Evolutionary conservation across 306 rosid genomes (phyloP).

Genomic region (Malus domestica): DNA sequence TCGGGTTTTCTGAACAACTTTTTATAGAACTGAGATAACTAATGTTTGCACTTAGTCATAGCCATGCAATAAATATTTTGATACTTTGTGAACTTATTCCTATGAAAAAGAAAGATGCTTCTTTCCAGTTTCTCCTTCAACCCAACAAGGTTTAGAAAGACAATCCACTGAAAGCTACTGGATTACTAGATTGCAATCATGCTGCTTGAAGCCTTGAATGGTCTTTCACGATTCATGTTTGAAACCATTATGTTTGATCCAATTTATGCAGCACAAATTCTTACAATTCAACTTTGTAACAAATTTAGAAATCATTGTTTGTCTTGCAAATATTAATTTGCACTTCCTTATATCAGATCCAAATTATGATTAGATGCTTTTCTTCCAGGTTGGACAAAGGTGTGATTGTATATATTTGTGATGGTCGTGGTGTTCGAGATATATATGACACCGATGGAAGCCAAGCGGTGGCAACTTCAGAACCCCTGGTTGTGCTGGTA

Average conservation of each 20-base stretch:
- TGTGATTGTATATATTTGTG: slow-evolving; percentile 87
- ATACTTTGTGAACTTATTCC: background rate
- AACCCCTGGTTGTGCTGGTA: slow-evolving; percentile 93
- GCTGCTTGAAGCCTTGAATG: background rate
- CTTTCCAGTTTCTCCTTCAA: background rate
- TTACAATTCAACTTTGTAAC: background rate
- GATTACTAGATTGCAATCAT: background rate
- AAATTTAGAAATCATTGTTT: background rate
- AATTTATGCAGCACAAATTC: background rate
- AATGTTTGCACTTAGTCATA: background rate
- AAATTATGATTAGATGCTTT: slow-evolving; percentile 17
- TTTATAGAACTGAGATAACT: background rate
- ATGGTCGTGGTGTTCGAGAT: slow-evolving; percentile 85
- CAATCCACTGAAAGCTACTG: background rate
- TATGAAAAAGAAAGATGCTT: background rate
- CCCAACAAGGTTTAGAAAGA: background rate
- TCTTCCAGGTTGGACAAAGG: slow-evolving; percentile 92
- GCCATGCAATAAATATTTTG: background rate
- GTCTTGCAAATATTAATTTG: background rate
- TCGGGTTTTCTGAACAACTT: background rate
- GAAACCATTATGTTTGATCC: background rate
- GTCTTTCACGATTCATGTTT: background rate
- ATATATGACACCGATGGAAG: slow-evolving; percentile 96
- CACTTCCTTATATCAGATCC: background rate
- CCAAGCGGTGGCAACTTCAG: slow-evolving; percentile 67